Evolutionary conservation across 345 rosid species (phyloP), one percentile per base, ranked within the genome.

Genomic region (Jatropha curcas): DNA sequence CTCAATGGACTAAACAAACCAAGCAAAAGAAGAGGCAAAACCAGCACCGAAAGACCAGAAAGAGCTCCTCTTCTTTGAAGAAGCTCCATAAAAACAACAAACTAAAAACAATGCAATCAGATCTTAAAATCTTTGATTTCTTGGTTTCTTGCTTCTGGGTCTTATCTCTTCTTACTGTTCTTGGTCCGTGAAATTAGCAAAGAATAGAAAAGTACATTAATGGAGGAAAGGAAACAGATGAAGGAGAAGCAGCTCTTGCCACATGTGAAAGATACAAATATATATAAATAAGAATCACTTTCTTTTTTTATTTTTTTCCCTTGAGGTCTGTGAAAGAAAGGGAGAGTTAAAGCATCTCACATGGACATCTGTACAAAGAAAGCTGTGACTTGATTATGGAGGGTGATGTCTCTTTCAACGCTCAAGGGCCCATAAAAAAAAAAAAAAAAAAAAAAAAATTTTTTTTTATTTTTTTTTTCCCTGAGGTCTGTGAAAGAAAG

Each of bases 21-120:
- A 24, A 96, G 88, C n/a, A 68, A 71, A 67, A 86, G 68, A 68
- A 86, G 73, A 12, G 97, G 96, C 43, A 92, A 25, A 75, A 92
- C 74, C 76, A 91, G 56, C 12, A 82, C 66, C 68, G 86, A 66
- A 41, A 83, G 83, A 11, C 77, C 84, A 76, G 79, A 72, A 28
- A 81, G 71, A 71, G 83, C 83, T 61, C 63, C 73, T 60, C 68
- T 68, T 3, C n/a, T 16, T 4, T 51, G 73, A 43, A 60, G 77
- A 52, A 60, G 72, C 73, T 60, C 35, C 78, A 68, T 75, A 31
- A 9, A 24, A n/a, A 7, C n/a, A 20, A 14, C 14, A 25, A 46
- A 12, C 27, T 46, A 28, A 24, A 46, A 25, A 59, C 37, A 51
- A 28, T 25, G n/a, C 39, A 27, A 43, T 68, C 78, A 39, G 78